Percentiles rank a stretch among this genome's conserved stretches.
These are phyloP conservation scores for Dictyophora rubrovolvata DNA, from an alignment of 768 basidiomycete genomes.

Conservation along the genomic window DNA sequence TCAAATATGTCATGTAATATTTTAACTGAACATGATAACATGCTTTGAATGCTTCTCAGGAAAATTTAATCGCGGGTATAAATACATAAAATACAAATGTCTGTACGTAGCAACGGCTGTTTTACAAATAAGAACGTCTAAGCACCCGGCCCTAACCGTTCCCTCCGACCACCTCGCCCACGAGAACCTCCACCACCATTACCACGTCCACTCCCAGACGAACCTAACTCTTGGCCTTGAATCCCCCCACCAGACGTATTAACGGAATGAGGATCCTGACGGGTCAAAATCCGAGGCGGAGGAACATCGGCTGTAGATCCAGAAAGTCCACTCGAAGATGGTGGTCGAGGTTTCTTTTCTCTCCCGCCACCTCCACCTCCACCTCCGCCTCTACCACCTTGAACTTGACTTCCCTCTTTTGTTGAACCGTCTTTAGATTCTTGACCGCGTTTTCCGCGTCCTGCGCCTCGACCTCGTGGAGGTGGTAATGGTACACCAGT, in stretches of 20 bases:
- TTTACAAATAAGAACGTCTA: no score
- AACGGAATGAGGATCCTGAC: conserved; percentile 4
- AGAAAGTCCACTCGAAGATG: neutral
- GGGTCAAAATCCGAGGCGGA: conserved; percentile 4
- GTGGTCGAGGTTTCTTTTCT: neutral
- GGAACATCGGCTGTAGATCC: neutral
- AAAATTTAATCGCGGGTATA: no score
- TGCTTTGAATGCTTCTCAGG: no score
- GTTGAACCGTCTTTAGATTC: conserved; percentile 11
- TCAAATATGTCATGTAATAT: no score
- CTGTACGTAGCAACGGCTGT: no score
- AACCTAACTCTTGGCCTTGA: neutral
- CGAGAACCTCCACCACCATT: conserved; percentile 24
- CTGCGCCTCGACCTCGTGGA: conserved; percentile 17
- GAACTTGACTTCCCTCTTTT: neutral
- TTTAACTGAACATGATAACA: no score
- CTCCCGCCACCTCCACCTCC: conserved; percentile 20
- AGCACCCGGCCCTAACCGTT: neutral
- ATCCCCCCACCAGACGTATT: neutral
- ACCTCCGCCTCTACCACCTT: conserved; percentile 19
- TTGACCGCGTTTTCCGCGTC: conserved; percentile 12
- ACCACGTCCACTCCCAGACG: conserved; percentile 15
- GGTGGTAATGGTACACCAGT: neutral
- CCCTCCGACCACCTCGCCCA: conserved; percentile 4
- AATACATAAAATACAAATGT: no score